A percentile compares a stretch with the other conserved stretches of the same genome.
phyloP scores from a whole-genome alignment of 1,284 basidiomycete genomes.

The Marasmius fiardii region DNA sequence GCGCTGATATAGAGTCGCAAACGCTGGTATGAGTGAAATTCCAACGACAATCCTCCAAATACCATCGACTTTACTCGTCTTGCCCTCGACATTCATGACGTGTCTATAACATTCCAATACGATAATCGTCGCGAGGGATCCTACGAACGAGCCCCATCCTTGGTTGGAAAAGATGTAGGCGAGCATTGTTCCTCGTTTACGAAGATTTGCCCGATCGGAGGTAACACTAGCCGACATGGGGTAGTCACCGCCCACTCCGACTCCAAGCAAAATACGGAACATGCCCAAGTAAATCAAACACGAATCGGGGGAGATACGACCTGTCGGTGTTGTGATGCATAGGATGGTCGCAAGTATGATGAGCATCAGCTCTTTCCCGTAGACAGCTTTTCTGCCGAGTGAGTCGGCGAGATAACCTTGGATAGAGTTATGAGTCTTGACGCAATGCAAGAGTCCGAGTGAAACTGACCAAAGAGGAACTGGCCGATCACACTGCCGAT shows the following conservation, averaged over 20 bases:
- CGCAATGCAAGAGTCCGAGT: background rate
- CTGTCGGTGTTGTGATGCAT: conserved; percentile 35
- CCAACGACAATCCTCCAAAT: conserved; percentile 19
- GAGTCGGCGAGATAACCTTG: conserved; percentile 55
- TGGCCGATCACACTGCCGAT: conserved; percentile 76
- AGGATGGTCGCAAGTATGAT: conserved; percentile 73
- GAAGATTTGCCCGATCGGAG: conserved; percentile 63
- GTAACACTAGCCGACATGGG: conserved; percentile 73
- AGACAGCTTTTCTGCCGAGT: conserved; percentile 63
- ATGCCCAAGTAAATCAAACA: conserved; percentile 58
- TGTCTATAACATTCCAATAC: conserved; percentile 68
- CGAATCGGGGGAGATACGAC: conserved; percentile 37
- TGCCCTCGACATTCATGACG: conserved; percentile 53
- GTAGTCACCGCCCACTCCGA: conserved; percentile 83
- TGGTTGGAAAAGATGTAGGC: conserved; percentile 75
- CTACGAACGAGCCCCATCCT: conserved; percentile 72
- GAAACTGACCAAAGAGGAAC: conserved; percentile 52
- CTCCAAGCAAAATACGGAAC: conserved; percentile 70
- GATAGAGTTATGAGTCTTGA: background rate
- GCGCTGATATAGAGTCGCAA: conserved; percentile 41
- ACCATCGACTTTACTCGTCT: conserved; percentile 54
- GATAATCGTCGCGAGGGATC: conserved; percentile 67
- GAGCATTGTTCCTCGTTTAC: conserved; percentile 72
- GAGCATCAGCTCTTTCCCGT: conserved; percentile 79
- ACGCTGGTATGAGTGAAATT: conserved; percentile 16